These are phyloP conservation scores for Verticillium nonalfalfae DNA, from an alignment of 2,329 filamentous ascomycete species.

Conservation along the genomic window DNA sequence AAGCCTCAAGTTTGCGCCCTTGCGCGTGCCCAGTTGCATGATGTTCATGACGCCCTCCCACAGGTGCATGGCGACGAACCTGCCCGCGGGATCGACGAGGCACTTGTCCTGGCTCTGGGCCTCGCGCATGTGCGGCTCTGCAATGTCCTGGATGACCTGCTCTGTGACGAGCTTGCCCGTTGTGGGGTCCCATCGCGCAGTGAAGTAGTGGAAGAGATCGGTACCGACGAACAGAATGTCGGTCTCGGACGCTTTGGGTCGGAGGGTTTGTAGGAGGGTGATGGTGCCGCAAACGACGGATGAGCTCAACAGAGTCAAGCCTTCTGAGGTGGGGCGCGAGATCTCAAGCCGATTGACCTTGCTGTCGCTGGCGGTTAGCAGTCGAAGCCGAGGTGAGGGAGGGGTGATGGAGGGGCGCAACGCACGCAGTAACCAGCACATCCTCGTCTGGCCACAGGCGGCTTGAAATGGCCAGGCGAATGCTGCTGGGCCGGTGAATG, in stretches of 20 bases:
- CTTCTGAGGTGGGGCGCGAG: slow-evolving; percentile 63
- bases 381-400: background rate
- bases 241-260: slow-evolving; percentile 64
- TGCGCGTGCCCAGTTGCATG: slow-evolving; percentile 41
- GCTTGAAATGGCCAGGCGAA: slow-evolving; percentile 80
- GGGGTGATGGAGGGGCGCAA: slow-evolving; percentile 3
- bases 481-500: slow-evolving; percentile 86
- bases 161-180: slow-evolving; percentile 43
- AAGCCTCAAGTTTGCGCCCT: slow-evolving; percentile 35
- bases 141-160: slow-evolving; percentile 43
- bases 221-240: slow-evolving; percentile 93
- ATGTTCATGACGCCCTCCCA: slow-evolving; percentile 56
- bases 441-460: slow-evolving; percentile 67
- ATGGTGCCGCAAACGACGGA: slow-evolving; percentile 79
- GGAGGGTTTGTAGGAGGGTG: slow-evolving; percentile 75
- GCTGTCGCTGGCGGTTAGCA: slow-evolving; percentile 32
- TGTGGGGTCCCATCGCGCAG: slow-evolving; percentile 70
- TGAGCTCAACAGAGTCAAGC: slow-evolving; percentile 58
- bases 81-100: slow-evolving; percentile 73
- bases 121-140: slow-evolving; percentile 62
- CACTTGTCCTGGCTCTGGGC: slow-evolving; percentile 79
- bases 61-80: slow-evolving; percentile 50
- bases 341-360: slow-evolving; percentile 84
- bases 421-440: slow-evolving; percentile 83
- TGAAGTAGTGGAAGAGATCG: slow-evolving; percentile 86